phyloP scores from a whole-genome alignment of 2,329 filamentous ascomycete genomes.

The Chaetomiaceae sp. region DNA sequence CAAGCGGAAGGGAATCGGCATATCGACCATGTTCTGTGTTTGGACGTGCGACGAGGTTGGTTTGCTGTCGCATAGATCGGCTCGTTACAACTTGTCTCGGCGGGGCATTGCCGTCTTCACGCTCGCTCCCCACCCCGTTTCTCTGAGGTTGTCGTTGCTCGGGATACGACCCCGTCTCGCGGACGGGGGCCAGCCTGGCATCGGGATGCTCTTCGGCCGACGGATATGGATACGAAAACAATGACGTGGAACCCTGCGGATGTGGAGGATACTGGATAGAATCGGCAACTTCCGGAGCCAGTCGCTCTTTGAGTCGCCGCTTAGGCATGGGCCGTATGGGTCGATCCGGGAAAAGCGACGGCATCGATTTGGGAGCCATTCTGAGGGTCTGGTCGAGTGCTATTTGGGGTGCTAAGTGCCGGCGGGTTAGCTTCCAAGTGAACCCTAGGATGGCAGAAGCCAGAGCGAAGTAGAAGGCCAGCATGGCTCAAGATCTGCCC shows the following conservation, averaged over 20 bases:
- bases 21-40: conserved; percentile 45
- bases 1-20: conserved; percentile 51
- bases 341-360: conserved; percentile 79
- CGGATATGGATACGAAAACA: conserved; percentile 72
- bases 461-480: conserved; percentile 4
- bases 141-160: conserved; percentile 42
- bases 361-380: conserved; percentile 71
- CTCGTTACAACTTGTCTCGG: conserved; percentile 40
- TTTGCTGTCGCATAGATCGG: conserved; percentile 44
- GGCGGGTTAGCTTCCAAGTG: conserved; percentile 19
- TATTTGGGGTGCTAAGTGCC: conserved; percentile 27
- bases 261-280: conserved; percentile 78
- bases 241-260: conserved; percentile 63
- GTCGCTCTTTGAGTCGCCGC: conserved; percentile 77
- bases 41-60: conserved; percentile 40
- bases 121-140: conserved; percentile 53
- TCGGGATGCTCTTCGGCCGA: conserved; percentile 46
- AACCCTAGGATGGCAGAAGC: conserved; percentile 9
- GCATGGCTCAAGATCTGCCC: neutral
- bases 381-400: conserved; percentile 40
- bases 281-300: conserved; percentile 79
- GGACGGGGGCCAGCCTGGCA: conserved; percentile 24
- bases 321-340: conserved; percentile 91
- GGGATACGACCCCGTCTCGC: conserved; percentile 31
- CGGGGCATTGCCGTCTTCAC: conserved; percentile 55